Base-by-base conservation (phyloP, 1,139 yeast species). In the Nakaseomyces sp. region DNA sequence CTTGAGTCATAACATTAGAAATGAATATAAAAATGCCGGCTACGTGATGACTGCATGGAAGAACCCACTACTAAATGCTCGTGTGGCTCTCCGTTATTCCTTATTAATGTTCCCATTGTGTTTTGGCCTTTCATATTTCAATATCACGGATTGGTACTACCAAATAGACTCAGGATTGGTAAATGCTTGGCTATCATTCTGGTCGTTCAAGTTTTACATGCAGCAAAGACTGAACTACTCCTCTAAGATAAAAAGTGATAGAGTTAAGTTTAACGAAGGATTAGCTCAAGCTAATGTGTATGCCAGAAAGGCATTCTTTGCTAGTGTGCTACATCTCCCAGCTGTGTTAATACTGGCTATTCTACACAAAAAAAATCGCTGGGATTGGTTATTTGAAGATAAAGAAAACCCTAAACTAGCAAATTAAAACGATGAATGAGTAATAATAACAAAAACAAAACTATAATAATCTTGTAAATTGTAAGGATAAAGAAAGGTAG, bases 11-110 rank as follows among this genome's bases (percentile, higher is more conserved):
- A 82, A 82, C 54, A 80, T 91, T 46, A 82, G 91, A 42, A 80
- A 79, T 44, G 97, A 91, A 61, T 91, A 91, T 60, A 81, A 84
- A 56, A 73, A 74, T 43, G 98, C 98, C 0, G 98, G 98, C 0
- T 91, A 91, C 63, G 88, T 87, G 13, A 91, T 91, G 99, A 75
- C 97, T 0, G 95, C 96, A 0, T 89, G 88, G 67, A 91, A 82
- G 48, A 86, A 91, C 57, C 98, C 99, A 2, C 77, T 76, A 46
- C 69, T 91, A 42, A 93, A 93, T 62, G 97, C 97, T 0, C 73
- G 98, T 43, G 98, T 93, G 1, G 89, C 96, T 0, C 72, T 91
- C 44, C 71, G 98, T 39, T 91, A 91, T 60, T 83, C 97, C 0
- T 54, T 91, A 12, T 69, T 84, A 47, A 88, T 91, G 96, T 86